phyloP scores from a whole-genome alignment of 352 stramenopile species.

The Pythium coloratum region DNA sequence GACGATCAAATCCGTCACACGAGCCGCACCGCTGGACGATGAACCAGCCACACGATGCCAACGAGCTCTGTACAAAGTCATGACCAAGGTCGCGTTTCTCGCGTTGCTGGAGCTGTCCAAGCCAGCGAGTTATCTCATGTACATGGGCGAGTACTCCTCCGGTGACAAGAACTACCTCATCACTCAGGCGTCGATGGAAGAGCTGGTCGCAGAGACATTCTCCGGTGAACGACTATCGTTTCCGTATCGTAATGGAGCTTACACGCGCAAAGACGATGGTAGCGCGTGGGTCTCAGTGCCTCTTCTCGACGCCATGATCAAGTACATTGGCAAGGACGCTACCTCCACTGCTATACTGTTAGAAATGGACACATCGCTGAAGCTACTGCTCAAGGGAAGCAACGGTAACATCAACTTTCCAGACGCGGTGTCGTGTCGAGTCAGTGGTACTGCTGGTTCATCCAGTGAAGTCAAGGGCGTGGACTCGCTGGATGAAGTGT shows the following conservation, averaged over 20 bases:
- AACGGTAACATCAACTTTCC: slow-evolving; percentile 44
- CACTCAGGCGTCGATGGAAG: slow-evolving; percentile 31
- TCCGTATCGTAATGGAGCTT: slow-evolving; percentile 35
- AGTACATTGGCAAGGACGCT: slow-evolving; percentile 23
- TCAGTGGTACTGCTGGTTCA: slow-evolving; percentile 26
- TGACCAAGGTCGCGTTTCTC: slow-evolving; percentile 40
- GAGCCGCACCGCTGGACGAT: slow-evolving; percentile 24
- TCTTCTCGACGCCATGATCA: slow-evolving; percentile 36
- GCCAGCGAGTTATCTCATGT: slow-evolving; percentile 48
- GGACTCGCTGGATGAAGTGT: slow-evolving; percentile 34
- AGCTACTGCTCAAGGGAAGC: slow-evolving; percentile 30
- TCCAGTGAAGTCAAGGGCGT: slow-evolving; percentile 9
- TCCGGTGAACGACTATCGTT: slow-evolving; percentile 36
- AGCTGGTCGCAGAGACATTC: slow-evolving; percentile 37
- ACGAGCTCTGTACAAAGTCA: slow-evolving; percentile 45
- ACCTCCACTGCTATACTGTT: slow-evolving; percentile 23
- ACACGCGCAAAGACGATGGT: slow-evolving; percentile 43
- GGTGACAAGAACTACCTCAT: slow-evolving; percentile 40
- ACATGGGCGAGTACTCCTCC: slow-evolving; percentile 37
- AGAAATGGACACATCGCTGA: slow-evolving; percentile 37
- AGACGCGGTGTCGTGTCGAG: slow-evolving; percentile 33
- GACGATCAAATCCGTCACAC: slow-evolving; percentile 17
- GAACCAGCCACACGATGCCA: slow-evolving; percentile 36
- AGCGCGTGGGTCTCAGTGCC: slow-evolving; percentile 42
- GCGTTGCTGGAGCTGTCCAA: slow-evolving; percentile 36